Conservation (phyloP, 2,329 filamentous ascomycete species). For the Botrytis paeoniae region DNA sequence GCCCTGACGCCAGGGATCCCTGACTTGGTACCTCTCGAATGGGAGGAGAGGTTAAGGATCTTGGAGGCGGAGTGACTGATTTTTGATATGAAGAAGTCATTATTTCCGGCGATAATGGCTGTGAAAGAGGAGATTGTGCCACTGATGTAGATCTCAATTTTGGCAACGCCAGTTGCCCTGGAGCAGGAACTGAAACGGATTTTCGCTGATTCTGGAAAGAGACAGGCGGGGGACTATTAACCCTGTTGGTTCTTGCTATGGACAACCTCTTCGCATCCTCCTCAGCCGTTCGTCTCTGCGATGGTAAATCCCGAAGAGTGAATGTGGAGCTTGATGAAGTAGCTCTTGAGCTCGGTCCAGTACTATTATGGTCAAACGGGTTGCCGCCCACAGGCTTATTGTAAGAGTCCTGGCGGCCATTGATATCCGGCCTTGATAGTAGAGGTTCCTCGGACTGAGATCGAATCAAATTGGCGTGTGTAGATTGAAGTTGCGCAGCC, state of each 20-base stretch:
- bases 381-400: slow-evolving; percentile 6
- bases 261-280: slow-evolving; percentile 17
- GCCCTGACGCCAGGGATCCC: background rate
- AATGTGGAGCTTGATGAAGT: slow-evolving; percentile 16
- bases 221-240: slow-evolving; percentile 16
- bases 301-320: slow-evolving; percentile 21
- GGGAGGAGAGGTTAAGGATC: background rate
- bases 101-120: background rate
- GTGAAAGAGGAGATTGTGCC: background rate
- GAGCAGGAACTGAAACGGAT: background rate
- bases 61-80: background rate
- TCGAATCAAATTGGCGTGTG: slow-evolving; percentile 11
- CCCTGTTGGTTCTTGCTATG: slow-evolving; percentile 12
- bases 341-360: slow-evolving; percentile 2
- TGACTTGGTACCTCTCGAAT: slow-evolving; percentile 7
- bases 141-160: background rate
- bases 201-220: slow-evolving; percentile 25
- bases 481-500: slow-evolving; percentile 23
- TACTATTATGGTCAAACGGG: slow-evolving; percentile 3
- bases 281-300: slow-evolving; percentile 12
- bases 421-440: slow-evolving; percentile 5
- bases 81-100: background rate
- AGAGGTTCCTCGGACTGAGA: background rate
- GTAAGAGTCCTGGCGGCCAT: slow-evolving; percentile 9
- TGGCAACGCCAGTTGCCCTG: background rate